phyloP scores from a whole-genome alignment of 1,284 basidiomycete species.

The Cystobasidium pallidum region DNA sequence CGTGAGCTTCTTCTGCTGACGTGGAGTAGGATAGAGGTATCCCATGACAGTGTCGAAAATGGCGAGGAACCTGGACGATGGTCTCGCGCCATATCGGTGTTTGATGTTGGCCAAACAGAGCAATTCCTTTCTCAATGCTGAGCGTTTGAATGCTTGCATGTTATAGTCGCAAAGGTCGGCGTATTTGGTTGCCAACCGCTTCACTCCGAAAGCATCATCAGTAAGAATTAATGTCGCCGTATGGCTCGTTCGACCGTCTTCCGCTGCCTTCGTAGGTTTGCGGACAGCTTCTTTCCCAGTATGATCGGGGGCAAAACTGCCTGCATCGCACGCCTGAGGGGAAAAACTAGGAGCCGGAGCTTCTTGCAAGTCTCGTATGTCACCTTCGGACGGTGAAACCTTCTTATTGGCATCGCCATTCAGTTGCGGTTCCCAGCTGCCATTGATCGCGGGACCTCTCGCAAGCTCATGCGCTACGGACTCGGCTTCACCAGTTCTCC shows the following conservation, averaged over 20 bases:
- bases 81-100: not conserved
- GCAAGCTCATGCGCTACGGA: too few species aligned
- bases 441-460: too few species aligned
- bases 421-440: too few species aligned
- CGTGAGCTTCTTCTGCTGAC: not conserved
- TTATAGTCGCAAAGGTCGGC: not conserved
- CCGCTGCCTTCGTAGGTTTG: too few species aligned
- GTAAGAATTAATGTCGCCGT: not conserved
- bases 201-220: not conserved
- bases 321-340: too few species aligned
- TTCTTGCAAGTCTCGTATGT: too few species aligned
- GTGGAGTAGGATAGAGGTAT: conserved; percentile 1
- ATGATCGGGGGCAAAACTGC: too few species aligned
- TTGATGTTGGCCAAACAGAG: conserved; percentile 5
- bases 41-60: not conserved
- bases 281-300: too few species aligned
- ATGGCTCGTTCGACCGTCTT: not conserved
- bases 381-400: too few species aligned
- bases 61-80: not conserved
- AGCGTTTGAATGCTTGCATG: not conserved
- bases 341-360: too few species aligned
- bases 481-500: too few species aligned
- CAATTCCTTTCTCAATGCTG: not conserved
- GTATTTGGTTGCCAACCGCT: not conserved
- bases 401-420: too few species aligned